Evolutionary conservation across 1,139 yeast genomes (phyloP).

Genomic region (Geotrichum macrosporum): DNA sequence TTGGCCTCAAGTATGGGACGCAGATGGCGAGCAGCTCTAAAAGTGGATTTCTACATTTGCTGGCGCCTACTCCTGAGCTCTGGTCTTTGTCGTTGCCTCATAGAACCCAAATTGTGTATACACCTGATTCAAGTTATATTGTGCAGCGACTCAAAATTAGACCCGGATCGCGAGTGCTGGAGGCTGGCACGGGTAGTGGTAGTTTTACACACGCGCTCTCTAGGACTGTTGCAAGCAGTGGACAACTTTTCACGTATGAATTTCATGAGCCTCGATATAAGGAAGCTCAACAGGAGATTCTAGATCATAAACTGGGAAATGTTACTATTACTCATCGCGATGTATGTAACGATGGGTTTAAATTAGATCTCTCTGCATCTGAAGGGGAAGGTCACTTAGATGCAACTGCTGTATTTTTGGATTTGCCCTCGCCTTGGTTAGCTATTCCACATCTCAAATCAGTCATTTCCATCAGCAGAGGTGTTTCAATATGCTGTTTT

Average conservation of each 20-base stretch:
- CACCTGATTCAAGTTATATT: conserved; percentile 91
- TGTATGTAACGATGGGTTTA: conserved; percentile 84
- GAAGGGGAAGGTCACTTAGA: conserved; percentile 37
- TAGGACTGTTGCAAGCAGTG: conserved; percentile 61
- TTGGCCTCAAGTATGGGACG: conserved; percentile 77
- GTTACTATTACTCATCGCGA: conserved; percentile 79
- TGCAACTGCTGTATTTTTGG: conserved; percentile 78
- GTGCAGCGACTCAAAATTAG: conserved; percentile 71
- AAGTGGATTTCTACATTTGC: conserved; percentile 78
- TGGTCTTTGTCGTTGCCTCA: conserved; percentile 96
- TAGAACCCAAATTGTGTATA: conserved; percentile 94
- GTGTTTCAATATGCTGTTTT: conserved; percentile 80
- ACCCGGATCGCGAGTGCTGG: conserved; percentile 77
- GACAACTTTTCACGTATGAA: conserved; percentile 77
- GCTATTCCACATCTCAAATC: conserved; percentile 72
- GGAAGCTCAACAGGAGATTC: conserved; percentile 76
- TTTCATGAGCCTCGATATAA: conserved; percentile 79
- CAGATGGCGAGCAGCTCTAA: conserved; percentile 79
- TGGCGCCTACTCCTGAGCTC: conserved; percentile 90
- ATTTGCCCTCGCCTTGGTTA: conserved; percentile 95
- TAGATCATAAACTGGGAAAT: conserved; percentile 57
- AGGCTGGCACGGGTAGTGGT: conserved; percentile 98
- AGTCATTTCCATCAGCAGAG: conserved; percentile 53
- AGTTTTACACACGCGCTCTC: conserved; percentile 93
- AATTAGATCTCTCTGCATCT: conserved; percentile 21